Conservation (phyloP, 2,329 filamentous ascomycete genomes). For the Rhinocladiella mackenziei region DNA sequence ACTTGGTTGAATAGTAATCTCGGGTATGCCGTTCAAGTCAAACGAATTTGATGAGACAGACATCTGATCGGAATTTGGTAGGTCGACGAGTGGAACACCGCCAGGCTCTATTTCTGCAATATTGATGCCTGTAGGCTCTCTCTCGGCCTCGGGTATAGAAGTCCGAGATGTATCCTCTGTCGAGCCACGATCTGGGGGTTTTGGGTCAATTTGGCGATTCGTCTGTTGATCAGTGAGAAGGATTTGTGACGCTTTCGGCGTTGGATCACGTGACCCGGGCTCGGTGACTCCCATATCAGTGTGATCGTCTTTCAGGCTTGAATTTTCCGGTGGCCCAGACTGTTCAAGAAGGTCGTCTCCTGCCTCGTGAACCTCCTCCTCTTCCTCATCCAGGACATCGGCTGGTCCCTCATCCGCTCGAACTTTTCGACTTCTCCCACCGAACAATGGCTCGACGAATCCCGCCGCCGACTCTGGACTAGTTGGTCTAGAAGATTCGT, state of each 20-base stretch:
- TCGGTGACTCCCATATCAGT: not conserved
- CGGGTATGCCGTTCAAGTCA: constrained; percentile 4
- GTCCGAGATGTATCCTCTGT: not conserved
- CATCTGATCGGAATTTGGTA: not conserved
- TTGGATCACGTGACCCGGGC: constrained; percentile 15
- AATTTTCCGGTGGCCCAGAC: not conserved
- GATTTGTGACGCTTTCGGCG: constrained; percentile 24
- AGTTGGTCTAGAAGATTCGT: constrained; percentile 67
- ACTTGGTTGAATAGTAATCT: constrained; percentile 6
- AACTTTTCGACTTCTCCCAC: constrained; percentile 30
- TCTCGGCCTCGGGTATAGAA: not conserved
- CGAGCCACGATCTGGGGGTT: constrained; percentile 4
- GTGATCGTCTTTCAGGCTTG: too few species aligned
- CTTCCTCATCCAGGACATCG: constrained; percentile 1
- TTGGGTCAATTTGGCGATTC: not conserved
- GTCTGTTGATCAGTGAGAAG: constrained; percentile 4
- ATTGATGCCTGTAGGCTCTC: too few species aligned
- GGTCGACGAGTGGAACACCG: too few species aligned
- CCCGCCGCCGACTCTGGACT: constrained; percentile 72
- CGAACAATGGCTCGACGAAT: constrained; percentile 60
- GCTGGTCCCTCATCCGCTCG: constrained; percentile 1
- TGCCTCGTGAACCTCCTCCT: not conserved
- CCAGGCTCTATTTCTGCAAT: too few species aligned
- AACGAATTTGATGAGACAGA: not conserved
- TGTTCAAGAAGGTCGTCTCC: not conserved